Evolutionary conservation across 2,329 filamentous ascomycete species (phyloP).

Genomic region (Fusarium sp.): DNA sequence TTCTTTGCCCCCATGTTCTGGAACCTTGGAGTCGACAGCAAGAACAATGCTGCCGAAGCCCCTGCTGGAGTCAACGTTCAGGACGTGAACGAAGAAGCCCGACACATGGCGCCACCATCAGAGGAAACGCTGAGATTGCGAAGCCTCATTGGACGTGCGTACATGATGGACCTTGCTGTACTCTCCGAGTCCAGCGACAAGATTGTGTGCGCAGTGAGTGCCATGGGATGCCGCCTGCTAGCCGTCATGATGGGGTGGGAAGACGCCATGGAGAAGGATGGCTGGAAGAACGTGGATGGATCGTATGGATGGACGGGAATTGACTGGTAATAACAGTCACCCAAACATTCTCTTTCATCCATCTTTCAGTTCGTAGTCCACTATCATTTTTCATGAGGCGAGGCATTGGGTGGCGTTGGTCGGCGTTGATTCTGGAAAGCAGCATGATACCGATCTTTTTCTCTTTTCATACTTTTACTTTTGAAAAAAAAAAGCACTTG

Average conservation of each 20-base stretch:
- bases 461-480: conserved; percentile 15
- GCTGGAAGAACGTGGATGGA: conserved; percentile 86
- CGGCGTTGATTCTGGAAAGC: conserved; percentile 31
- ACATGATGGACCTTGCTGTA: conserved; percentile 83
- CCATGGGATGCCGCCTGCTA: conserved; percentile 78
- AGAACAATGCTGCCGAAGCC: conserved; percentile 54
- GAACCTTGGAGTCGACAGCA: conserved; percentile 71
- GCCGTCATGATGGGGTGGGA: conserved; percentile 93
- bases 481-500: not conserved
- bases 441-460: conserved; percentile 26
- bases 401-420: conserved; percentile 33
- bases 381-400: conserved; percentile 8
- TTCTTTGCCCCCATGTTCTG: conserved; percentile 88
- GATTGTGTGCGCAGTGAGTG: conserved; percentile 82
- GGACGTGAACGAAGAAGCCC: conserved; percentile 42
- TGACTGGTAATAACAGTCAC: conserved; percentile 44
- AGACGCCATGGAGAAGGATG: conserved; percentile 66
- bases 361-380: conserved; percentile 3
- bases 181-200: conserved; percentile 75
- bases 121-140: conserved; percentile 74
- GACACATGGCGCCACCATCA: conserved; percentile 52
- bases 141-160: conserved; percentile 82
- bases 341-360: not conserved
- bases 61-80: conserved; percentile 44
- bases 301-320: conserved; percentile 71